A percentile compares a stretch with the other conserved stretches of the same genome.
phyloP scores from a whole-genome alignment of 345 rosid species.

The Acer yangbiense region DNA sequence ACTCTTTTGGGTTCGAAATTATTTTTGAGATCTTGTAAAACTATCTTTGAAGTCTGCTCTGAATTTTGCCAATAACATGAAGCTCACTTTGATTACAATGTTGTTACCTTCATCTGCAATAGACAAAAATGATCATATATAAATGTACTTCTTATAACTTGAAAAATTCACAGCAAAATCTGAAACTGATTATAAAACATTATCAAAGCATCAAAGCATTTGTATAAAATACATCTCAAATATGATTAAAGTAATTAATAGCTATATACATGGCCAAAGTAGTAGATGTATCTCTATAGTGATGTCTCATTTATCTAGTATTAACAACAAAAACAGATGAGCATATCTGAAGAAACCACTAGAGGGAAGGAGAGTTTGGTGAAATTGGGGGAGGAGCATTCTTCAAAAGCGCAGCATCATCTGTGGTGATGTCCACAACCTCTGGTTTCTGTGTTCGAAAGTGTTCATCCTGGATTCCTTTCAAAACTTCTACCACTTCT shows the following conservation, averaged over 20 bases:
- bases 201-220: not conserved
- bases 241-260: not conserved
- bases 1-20: too few relatives aligned
- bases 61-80: not conserved
- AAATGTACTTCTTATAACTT: not conserved
- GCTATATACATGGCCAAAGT: not conserved
- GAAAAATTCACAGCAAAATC: not conserved
- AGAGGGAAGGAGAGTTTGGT: slow-evolving; percentile 37
- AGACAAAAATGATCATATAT: not conserved
- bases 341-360: not conserved
- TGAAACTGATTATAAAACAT: not conserved
- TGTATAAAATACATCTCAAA: not conserved
- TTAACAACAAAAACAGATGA: not conserved
- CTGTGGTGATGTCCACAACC: slow-evolving; percentile 42
- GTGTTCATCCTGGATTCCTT: slow-evolving; percentile 43
- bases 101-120: slow-evolving; percentile 20
- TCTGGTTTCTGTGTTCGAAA: slow-evolving; percentile 32
- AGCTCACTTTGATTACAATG: slow-evolving; percentile 3
- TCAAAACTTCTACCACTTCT: slow-evolving; percentile 57
- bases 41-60: not conserved
- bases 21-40: too few relatives aligned
- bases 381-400: slow-evolving; percentile 47
- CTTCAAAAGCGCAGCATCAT: slow-evolving; percentile 55
- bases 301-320: not conserved
- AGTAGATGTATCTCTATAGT: not conserved